Percentiles rank a stretch among this genome's conserved stretches.
These are phyloP conservation scores for Globisporangium lucens DNA, from an alignment of 352 stramenopile genomes.

Conservation along the genomic window DNA sequence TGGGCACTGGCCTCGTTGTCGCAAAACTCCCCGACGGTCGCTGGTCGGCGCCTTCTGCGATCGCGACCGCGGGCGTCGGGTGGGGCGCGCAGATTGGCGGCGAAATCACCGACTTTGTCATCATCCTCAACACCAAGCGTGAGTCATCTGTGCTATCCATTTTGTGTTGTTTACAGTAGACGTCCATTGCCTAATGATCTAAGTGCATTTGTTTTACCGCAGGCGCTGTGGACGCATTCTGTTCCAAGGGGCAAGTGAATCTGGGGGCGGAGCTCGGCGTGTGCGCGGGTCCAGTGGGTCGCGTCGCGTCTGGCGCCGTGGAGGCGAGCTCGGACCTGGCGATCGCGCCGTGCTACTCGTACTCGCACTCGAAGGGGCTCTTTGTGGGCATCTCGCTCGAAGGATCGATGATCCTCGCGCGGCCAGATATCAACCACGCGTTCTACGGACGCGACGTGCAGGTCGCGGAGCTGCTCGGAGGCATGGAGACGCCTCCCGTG, in stretches of 20 bases:
- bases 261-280: constrained; percentile 89
- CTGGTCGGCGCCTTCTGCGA: constrained; percentile 95
- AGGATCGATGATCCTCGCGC: constrained; percentile 86
- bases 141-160: background rate
- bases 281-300: constrained; percentile 88
- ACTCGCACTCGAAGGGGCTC: constrained; percentile 89
- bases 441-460: constrained; percentile 89
- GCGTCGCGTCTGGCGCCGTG: constrained; percentile 69
- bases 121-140: constrained; percentile 91
- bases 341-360: constrained; percentile 89
- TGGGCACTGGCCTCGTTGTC: constrained; percentile 93
- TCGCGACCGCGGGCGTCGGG: constrained; percentile 87
- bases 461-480: constrained; percentile 68
- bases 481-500: constrained; percentile 73
- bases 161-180: background rate
- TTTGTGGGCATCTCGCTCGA: constrained; percentile 90
- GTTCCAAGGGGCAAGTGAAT: constrained; percentile 84
- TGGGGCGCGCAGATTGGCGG: constrained; percentile 91
- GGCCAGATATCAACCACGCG: constrained; percentile 87
- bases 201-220: no score
- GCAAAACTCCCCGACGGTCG: constrained; percentile 88
- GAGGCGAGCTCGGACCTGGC: constrained; percentile 75
- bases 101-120: constrained; percentile 92
- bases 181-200: background rate
- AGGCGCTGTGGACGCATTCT: constrained; percentile 78